Evolutionary conservation across 305 asterid genomes (phyloP), one percentile per base, ranked within the genome.

Genomic region (Solanum chacoense): DNA sequence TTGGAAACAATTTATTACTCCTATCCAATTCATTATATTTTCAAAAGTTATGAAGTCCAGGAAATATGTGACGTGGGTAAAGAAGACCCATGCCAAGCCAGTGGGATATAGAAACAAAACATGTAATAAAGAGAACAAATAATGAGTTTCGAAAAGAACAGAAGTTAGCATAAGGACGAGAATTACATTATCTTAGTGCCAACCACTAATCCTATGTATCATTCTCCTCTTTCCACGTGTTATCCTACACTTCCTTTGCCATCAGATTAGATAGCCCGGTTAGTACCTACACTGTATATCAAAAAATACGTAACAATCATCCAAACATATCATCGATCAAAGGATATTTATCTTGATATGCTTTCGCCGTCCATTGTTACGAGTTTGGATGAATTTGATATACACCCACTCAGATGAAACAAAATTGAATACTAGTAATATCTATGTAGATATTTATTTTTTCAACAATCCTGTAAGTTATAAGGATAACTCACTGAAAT

Each of bases 101-200:
- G 74, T 31, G 40, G 74, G 45, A 55, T 40, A 84, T 31, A 22
- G 32, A 55, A 84, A 55, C 75, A 84, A 55, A 84, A 37, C n/a
- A 55, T 4, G 8, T 26, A 3, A 32, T 9, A 42, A 42, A 45
- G 72, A 45, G 40, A 5, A 83, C 40, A 32, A 84, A 84, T 31
- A 20, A 20, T 29, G 31, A 20, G 86, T 83, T 42, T 81, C 24
- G 37, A 28, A 80, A 45, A 42, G 86, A 80, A 45, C 28, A 42
- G 22, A 10, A 81, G 7, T 31, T 10, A 84, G 45, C 12, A 20
- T 0, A 34, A 22, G 13, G 87, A 84, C 87, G 11, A 84, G 74
- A n/a, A 84, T 84, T 31, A 24, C 87, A 84, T 84, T 84, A 84
- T 84, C 87, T 84, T 84, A 55, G 87, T 31, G 87, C 45, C 74